Conservation (phyloP, 345 rosid genomes). For the Acer campestre region DNA sequence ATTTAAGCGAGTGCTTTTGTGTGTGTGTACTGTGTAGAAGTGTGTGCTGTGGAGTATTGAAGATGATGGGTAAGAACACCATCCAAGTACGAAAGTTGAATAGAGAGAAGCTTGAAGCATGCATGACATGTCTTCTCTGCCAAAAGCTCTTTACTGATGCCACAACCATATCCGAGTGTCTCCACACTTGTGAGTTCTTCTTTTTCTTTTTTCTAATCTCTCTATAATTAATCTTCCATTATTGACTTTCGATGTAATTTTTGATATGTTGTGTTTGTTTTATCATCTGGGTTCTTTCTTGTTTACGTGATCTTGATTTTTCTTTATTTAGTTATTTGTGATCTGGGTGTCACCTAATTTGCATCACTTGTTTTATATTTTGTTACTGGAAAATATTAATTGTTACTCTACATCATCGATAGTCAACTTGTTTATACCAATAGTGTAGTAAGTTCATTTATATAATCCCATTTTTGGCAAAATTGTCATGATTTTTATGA, state of each 20-base stretch:
- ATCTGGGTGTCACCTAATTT: not conserved
- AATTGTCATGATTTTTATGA: not conserved
- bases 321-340: too few relatives aligned
- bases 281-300: not conserved
- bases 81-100: conserved; percentile 29
- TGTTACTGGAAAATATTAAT: not conserved
- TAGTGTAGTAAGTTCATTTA: not conserved
- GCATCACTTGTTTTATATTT: not conserved
- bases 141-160: conserved; percentile 43
- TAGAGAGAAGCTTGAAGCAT: conserved; percentile 32
- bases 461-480: not conserved
- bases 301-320: not conserved
- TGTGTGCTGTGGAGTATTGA: not conserved
- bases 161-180: conserved; percentile 58
- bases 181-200: conserved; percentile 48
- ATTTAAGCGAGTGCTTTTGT: not conserved
- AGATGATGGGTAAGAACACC: conserved; percentile 12
- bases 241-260: not conserved
- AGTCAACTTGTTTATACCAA: not conserved
- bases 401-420: not conserved
- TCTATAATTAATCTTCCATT: not conserved
- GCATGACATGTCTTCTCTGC: conserved; percentile 56
- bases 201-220: not conserved
- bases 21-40: not conserved
- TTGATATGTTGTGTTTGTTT: not conserved